Base-by-base conservation (phyloP, 306 rosid genomes). In the Malus asiatica region DNA sequence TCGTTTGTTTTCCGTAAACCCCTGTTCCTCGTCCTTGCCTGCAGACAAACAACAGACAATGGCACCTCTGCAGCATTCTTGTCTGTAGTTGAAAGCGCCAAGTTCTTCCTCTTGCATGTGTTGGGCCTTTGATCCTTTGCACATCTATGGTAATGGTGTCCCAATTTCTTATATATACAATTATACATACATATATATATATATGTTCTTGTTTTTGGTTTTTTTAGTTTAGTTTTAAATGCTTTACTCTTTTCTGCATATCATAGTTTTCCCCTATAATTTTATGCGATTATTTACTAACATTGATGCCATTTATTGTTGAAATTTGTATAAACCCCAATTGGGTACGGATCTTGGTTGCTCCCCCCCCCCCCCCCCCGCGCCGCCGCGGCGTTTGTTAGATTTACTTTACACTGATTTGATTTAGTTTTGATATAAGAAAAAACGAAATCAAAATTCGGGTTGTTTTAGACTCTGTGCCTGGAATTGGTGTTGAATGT, bases 271-370 rank as follows among this genome's bases (percentile, higher is more conserved):
- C 0, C 55, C 19, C 53, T 42, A 42, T 19, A 32, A 53, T 52
- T 55, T 71, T 59, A 8, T 71, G 57, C 65, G 46, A 52, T 71
- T 52, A 12, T 19, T 52, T 30, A 6, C 45, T 52, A 71, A 29
- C 66, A 22, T 25, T 72, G 60, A 72, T 72, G 66, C 42, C 66
- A 35, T 72, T 30, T 32, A 72, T 55, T 71, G n/a, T 32, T 55
- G 52, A 35, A 71, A 11, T 55, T 72, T 44, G 6, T 30, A 42
- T 42, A 67, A 22, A 12, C 55, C 71, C 29, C 18, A 40, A 40
- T 40, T n/a, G 32, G 20, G 20, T 30, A 22, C 32, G 66, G 66
- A 72, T 72, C 63, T 72, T 7, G 53, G 2, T 44, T 11, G 11
- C 20, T n/a, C n/a, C n/a, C n/a, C n/a, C n/a, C n/a, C n/a, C n/a